phyloP scores from a whole-genome alignment of 2,329 filamentous ascomycete genomes.

The Eutypa lata region DNA sequence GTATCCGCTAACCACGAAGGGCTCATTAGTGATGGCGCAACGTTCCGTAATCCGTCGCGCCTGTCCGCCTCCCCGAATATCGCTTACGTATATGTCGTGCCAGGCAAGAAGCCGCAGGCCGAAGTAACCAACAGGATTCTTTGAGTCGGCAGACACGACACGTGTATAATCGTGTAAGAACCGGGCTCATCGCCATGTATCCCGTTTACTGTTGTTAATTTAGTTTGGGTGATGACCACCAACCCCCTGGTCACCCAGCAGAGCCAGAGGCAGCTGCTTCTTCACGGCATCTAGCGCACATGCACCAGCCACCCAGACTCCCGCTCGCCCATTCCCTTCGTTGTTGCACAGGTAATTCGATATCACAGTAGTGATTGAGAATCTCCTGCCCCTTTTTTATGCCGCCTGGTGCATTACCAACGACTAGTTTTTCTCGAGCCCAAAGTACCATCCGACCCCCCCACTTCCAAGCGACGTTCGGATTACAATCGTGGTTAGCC shows the following conservation, averaged over 20 bases:
- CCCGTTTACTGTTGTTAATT: constrained; percentile 3
- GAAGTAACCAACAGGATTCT: constrained; percentile 5
- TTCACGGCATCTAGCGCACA: constrained; percentile 76
- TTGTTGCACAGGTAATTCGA: constrained; percentile 71
- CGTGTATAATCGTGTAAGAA: constrained; percentile 24
- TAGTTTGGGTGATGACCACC: neutral
- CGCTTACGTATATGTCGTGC: neutral
- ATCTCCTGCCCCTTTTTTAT: constrained; percentile 81
- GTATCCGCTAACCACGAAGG: neutral
- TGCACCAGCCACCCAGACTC: constrained; percentile 83
- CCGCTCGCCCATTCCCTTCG: constrained; percentile 86
- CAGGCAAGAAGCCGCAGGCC: neutral
- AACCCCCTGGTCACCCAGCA: constrained; percentile 9
- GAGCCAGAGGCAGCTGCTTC: constrained; percentile 50
- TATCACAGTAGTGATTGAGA: constrained; percentile 91
- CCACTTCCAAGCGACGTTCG: constrained; percentile 95
- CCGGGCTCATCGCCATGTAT: constrained; percentile 12
- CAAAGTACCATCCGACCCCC: constrained; percentile 71
- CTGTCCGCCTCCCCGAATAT: neutral
- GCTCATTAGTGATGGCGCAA: neutral
- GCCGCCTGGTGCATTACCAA: constrained; percentile 51
- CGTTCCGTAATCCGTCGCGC: neutral
- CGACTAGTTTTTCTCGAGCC: constrained; percentile 56
- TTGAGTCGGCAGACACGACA: constrained; percentile 20
- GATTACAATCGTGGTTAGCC: constrained; percentile 93